Evolutionary conservation across 345 rosid species (phyloP).

Genomic region (Crucihimalaya himalaica): DNA sequence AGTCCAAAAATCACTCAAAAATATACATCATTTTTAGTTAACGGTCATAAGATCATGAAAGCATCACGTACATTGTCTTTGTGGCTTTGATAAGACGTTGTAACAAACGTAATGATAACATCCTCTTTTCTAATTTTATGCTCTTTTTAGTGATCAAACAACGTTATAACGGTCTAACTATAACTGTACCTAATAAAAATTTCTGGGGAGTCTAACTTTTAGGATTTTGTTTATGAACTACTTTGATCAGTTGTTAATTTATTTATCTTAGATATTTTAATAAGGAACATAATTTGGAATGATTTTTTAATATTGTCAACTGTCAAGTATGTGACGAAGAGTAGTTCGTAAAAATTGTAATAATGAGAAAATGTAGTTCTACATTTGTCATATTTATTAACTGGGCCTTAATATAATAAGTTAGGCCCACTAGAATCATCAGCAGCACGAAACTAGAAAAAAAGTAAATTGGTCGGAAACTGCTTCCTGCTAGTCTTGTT

Average conservation of each 20-base stretch:
- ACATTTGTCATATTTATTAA: too few relatives aligned
- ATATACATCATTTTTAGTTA: not conserved
- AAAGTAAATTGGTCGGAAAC: not conserved
- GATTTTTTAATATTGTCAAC: too few relatives aligned
- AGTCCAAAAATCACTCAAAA: not conserved
- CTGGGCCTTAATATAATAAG: not conserved
- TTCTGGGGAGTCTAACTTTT: not conserved
- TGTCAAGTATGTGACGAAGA: too few relatives aligned
- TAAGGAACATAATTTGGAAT: too few relatives aligned
- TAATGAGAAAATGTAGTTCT: too few relatives aligned
- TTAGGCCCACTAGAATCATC: conserved; percentile 21
- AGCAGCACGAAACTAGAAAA: not conserved
- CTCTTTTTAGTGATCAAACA: not conserved
- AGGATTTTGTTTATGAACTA: not conserved
- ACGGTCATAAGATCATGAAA: conserved; percentile 26
- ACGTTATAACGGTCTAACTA: conserved; percentile 8
- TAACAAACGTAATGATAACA: conserved; percentile 28
- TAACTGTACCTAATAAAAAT: not conserved
- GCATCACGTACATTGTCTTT: conserved; percentile 6
- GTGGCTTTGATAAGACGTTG: conserved; percentile 5
- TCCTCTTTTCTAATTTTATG: conserved; percentile 1
- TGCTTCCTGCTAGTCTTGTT: not conserved
- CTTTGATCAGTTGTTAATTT: not conserved
- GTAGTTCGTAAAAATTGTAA: not conserved
- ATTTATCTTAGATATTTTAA: too few relatives aligned